Percentiles rank a stretch among this genome's conserved stretches.
These are phyloP conservation scores for Verticillium longisporum DNA, from an alignment of 2,329 filamentous ascomycete species.

Conservation along the genomic window DNA sequence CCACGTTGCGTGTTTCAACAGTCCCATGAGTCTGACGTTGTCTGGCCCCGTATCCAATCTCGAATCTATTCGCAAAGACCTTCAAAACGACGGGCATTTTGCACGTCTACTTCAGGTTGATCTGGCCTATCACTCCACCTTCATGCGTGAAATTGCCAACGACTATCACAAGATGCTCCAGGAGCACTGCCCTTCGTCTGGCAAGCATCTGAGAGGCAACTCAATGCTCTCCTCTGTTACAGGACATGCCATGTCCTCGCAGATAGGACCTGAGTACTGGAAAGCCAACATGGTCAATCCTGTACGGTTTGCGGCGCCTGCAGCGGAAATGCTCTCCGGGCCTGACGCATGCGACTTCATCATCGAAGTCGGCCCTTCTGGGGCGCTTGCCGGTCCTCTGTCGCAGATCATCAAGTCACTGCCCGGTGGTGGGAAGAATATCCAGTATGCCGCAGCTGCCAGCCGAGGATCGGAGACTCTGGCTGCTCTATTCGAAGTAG, in stretches of 20 bases:
- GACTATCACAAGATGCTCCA: background rate
- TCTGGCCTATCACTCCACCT: conserved; percentile 9
- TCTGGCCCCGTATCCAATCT: conserved; percentile 2
- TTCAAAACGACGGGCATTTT: conserved; percentile 11
- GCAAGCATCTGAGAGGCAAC: background rate
- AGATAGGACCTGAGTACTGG: conserved; percentile 3
- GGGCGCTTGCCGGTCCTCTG: conserved; percentile 20
- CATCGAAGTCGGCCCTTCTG: conserved; percentile 21
- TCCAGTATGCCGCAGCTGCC: background rate
- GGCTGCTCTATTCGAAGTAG: background rate
- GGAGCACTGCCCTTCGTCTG: background rate
- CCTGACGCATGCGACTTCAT: conserved; percentile 8
- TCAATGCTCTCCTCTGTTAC: conserved; percentile 12
- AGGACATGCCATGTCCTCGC: background rate
- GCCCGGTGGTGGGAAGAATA: background rate
- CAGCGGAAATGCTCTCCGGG: background rate
- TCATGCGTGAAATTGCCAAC: conserved; percentile 5
- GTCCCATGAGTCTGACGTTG: conserved; percentile 6
- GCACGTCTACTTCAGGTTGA: conserved; percentile 15
- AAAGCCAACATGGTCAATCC: conserved; percentile 6
- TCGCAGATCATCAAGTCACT: conserved; percentile 16
- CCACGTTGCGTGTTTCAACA: conserved; percentile 7
- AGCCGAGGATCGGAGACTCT: background rate
- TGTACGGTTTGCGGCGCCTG: conserved; percentile 2
- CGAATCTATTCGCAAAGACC: background rate